phyloP scores from a whole-genome alignment of 257 asterid genomes.

The Nemophila menziesii region DNA sequence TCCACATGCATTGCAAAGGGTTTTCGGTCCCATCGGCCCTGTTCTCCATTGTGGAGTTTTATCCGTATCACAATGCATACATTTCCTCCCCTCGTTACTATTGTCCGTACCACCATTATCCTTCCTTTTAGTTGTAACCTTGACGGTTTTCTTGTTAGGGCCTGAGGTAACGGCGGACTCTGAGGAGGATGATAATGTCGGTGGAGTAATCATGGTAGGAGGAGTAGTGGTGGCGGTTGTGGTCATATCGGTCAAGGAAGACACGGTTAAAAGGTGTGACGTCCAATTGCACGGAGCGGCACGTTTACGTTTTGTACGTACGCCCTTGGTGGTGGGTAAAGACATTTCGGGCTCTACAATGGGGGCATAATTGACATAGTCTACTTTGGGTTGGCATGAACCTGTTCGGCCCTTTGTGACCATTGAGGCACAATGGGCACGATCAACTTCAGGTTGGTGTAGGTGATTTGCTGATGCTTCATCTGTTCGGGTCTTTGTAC shows the following conservation, averaged over 20 bases:
- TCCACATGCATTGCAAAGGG: slow-evolving; percentile 89
- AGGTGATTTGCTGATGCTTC: slow-evolving; percentile 23
- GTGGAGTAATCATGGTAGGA: not conserved
- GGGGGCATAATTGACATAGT: slow-evolving; percentile 14
- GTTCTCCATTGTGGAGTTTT: slow-evolving; percentile 97
- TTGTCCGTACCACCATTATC: slow-evolving; percentile 23
- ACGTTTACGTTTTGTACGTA: slow-evolving; percentile 91
- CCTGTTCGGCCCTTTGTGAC: too few species aligned
- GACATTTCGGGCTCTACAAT: slow-evolving; percentile 36
- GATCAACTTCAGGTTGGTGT: slow-evolving; percentile 38
- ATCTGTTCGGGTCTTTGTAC: slow-evolving; percentile 37
- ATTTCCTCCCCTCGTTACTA: slow-evolving; percentile 48
- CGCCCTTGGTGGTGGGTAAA: slow-evolving; percentile 75
- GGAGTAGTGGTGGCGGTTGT: not conserved
- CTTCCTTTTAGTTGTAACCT: slow-evolving; percentile 22
- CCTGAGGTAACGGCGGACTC: slow-evolving; percentile 22
- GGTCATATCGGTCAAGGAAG: slow-evolving; percentile 10
- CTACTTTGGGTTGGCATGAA: too few species aligned
- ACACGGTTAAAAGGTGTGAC: slow-evolving; percentile 50
- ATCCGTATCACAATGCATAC: slow-evolving; percentile 89
- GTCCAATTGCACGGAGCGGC: slow-evolving; percentile 77
- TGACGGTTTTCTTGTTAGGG: slow-evolving; percentile 18
- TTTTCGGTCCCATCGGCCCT: slow-evolving; percentile 93
- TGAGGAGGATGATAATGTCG: slow-evolving; percentile 36
- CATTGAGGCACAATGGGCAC: too few species aligned